These are phyloP conservation scores for Ambrosia artemisiifolia DNA, from an alignment of 129 eudicot species.

Conservation along the genomic window DNA sequence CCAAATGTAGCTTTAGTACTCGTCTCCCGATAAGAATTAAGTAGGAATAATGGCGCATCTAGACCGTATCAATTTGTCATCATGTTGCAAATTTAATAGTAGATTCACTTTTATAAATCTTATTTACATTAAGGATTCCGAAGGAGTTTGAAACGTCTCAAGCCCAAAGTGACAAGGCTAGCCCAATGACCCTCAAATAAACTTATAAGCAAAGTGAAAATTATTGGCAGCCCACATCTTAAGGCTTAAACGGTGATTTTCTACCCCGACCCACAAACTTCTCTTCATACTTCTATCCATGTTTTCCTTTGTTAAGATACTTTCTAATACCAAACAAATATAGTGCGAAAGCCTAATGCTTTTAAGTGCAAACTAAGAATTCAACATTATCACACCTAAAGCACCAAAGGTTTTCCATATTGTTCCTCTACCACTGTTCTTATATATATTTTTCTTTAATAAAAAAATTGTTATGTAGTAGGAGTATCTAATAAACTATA, in stretches of 20 bases:
- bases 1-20: neutral
- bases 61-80: neutral
- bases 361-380: neutral
- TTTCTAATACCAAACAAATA: neutral
- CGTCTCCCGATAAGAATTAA: neutral
- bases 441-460: neutral
- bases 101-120: neutral
- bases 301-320: neutral
- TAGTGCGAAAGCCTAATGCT: neutral
- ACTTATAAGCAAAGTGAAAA: neutral
- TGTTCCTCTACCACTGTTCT: neutral
- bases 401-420: neutral
- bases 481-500: neutral
- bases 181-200: neutral
- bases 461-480: neutral
- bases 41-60: neutral
- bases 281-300: neutral
- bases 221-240: neutral
- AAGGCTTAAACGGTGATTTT: neutral
- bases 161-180: constrained; percentile 4
- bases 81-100: neutral
- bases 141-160: neutral
- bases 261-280: neutral
- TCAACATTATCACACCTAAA: neutral
- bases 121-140: neutral